Evolutionary conservation across 2,329 filamentous ascomycete genomes (phyloP), one percentile per base, ranked within the genome.

Genomic region (Aspergillus awamori): DNA sequence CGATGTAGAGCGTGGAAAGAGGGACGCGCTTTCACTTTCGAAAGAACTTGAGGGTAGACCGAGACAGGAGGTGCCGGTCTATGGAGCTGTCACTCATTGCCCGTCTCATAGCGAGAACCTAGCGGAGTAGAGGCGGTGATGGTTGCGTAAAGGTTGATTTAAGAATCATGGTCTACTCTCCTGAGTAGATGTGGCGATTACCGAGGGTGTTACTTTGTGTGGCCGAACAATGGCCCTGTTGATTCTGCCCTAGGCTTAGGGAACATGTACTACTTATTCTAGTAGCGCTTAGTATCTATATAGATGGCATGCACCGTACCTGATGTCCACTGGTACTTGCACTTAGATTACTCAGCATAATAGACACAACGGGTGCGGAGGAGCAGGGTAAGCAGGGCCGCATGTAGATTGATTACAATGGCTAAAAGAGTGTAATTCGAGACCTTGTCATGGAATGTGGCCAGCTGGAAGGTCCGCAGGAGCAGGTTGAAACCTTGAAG

Each of bases 1-100:
- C 38, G 84, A 97, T 74, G 91, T 96, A 8, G 91, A 96, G 57
- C 83, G 91, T 39, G 91, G 91, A 10, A 91, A 87, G 77, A 77
- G 79, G 49, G 89, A 92, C 70, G 90, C 89, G 1, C 81, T 84
- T 66, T 85, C 81, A 67, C 79, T 93, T 59, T 87, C 89, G 0
- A 82, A 84, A 60, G 80, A 80, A 61, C 65, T 83, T 22, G 75
- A 80, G 61, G 72, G 72, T 48, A 68, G 63, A 30, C 54, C 60
- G 38, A 59, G 58, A 30, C 49, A 61, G 8, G 62, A 65, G 33
- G 48, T 45, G 56, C 63, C 61, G 72, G 69, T 65, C 66, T 70
- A 75, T 64, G 69, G 67, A 36, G 58, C 69, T 17, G 65, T 70
- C 33, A 49, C 41, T 11, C 17, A 11, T 28, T 43, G 17, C 10